Conservation (phyloP, 1,284 basidiomycete genomes). For the Boletus mariae region DNA sequence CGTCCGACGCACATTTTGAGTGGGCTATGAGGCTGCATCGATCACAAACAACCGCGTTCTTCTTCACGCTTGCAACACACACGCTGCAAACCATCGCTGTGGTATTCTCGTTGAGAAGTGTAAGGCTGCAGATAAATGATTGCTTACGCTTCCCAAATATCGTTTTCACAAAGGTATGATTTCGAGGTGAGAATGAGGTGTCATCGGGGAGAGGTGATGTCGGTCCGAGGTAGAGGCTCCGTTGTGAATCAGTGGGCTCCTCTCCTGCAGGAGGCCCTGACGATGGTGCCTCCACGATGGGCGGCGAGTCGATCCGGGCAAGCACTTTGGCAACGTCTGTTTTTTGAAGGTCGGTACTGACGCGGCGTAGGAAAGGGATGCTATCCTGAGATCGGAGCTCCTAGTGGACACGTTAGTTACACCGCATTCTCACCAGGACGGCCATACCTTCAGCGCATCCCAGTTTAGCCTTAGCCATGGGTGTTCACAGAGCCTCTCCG, state of each 20-base stretch:
- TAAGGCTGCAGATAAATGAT: background rate
- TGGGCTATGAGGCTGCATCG: conserved; percentile 90
- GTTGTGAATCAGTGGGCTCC: conserved; percentile 28
- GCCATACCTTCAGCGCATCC: conserved; percentile 65
- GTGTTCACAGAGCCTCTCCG: conserved; percentile 83
- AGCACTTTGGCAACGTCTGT: conserved; percentile 59
- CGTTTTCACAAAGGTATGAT: conserved; percentile 87
- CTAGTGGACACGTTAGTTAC: conserved; percentile 36
- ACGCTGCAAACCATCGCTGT: conserved; percentile 85
- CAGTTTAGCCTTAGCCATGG: conserved; percentile 84
- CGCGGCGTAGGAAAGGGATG: conserved; percentile 87
- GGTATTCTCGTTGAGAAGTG: conserved; percentile 18
- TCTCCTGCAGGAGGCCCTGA: conserved; percentile 33
- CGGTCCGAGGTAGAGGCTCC: conserved; percentile 39
- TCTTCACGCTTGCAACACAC: conserved; percentile 79
- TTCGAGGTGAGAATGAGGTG: conserved; percentile 53
- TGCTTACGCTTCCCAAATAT: conserved; percentile 85
- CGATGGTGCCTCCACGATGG: conserved; percentile 38
- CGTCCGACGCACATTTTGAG: conserved; percentile 69
- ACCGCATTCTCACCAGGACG: background rate
- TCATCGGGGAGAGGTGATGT: conserved; percentile 39
- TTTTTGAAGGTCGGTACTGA: conserved; percentile 81
- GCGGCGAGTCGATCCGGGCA: conserved; percentile 47
- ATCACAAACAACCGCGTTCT: conserved; percentile 83
- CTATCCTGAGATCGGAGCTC: conserved; percentile 87